Conservation (phyloP, 805 yeast species). For the Suhomyces canberraensis region DNA sequence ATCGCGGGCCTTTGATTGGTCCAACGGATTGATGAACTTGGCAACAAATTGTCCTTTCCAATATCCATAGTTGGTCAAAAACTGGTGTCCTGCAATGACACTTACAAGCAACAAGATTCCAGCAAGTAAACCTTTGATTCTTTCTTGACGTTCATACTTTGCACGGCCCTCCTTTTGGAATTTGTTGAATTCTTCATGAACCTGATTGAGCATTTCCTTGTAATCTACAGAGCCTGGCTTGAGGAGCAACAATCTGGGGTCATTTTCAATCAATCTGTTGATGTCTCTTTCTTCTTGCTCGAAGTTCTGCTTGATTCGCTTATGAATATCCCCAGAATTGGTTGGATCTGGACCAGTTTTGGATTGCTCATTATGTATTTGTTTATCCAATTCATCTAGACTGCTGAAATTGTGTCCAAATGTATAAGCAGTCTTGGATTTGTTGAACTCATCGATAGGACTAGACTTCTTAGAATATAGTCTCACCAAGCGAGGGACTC, state of each 20-base stretch:
- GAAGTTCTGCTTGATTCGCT: conserved; percentile 7
- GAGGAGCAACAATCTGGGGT: conserved; percentile 29
- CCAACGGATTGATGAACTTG: conserved; percentile 34
- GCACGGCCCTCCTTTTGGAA: conserved; percentile 25
- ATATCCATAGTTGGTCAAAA: conserved; percentile 40
- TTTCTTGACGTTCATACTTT: conserved; percentile 40
- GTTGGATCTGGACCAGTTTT: conserved; percentile 3
- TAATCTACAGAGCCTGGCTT: conserved; percentile 35
- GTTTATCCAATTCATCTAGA: conserved; percentile 16
- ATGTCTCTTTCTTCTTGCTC: conserved; percentile 14
- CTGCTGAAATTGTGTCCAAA: conserved; percentile 23
- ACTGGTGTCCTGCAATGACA: conserved; percentile 39
- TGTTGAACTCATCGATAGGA: conserved; percentile 37
- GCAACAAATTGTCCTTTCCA: conserved; percentile 33
- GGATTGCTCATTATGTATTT: conserved; percentile 8
- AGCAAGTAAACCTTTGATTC: conserved; percentile 41
- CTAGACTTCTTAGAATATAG: conserved; percentile 5
- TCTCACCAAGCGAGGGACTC: neutral
- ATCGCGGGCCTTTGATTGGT: conserved; percentile 34
- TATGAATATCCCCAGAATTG: conserved; percentile 2
- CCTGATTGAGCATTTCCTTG: conserved; percentile 26
- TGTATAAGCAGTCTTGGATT: conserved; percentile 25
- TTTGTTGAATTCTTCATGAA: conserved; percentile 25
- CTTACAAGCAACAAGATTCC: conserved; percentile 42
- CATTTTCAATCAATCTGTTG: conserved; percentile 24